Base-by-base conservation (phyloP, 2,329 filamentous ascomycete genomes). In the Colletotrichum spinosum region DNA sequence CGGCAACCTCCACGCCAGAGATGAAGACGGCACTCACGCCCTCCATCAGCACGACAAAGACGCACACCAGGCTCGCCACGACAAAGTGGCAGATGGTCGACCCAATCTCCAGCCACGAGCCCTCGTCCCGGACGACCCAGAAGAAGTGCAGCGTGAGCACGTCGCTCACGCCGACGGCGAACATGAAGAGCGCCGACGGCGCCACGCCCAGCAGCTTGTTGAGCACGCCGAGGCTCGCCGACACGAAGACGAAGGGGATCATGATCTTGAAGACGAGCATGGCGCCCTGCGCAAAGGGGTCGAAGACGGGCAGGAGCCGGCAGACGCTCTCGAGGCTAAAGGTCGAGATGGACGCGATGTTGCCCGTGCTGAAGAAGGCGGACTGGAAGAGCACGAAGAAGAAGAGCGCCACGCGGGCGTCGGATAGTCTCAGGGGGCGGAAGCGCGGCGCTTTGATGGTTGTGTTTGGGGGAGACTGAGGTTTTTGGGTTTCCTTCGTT, bases 71-170 rank as follows among this genome's bases (percentile, higher is more conserved):
- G 77, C 93, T 97, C 15, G 94, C 95, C 79, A 99, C 98, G 67
- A 90, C 89, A 78, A 98, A 99, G 76, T 98, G 94, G 73, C 89
- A 97, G 70, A 99, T 99, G 4, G 93, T 97, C 35, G 93, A 97
- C 38, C 96, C 96, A 75, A 99, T 99, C 75, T 99, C 96, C 65
- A 99, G 80, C 96, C 96, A 99, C 25, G 92, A 96, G 0, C 96
- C 96, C 76, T 99, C 96, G 71, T 99, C 96, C 73, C 92, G 92
- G 50, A 99, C 96, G 72, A 97, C 93, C 89, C 93, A 99, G 80
- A 99, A 99, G 82, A 99, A 99, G 72, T 96, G 93, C 56, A 99
- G 84, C 4, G 96, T 98, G 75, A 98, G 84, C 54, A 97, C 88
- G 75, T 99, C 96, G 67, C 92, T 94, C 55, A 97, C 88, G 1